phyloP scores from a whole-genome alignment of 495 filamentous ascomycete genomes.

The Penicillium alfredii region DNA sequence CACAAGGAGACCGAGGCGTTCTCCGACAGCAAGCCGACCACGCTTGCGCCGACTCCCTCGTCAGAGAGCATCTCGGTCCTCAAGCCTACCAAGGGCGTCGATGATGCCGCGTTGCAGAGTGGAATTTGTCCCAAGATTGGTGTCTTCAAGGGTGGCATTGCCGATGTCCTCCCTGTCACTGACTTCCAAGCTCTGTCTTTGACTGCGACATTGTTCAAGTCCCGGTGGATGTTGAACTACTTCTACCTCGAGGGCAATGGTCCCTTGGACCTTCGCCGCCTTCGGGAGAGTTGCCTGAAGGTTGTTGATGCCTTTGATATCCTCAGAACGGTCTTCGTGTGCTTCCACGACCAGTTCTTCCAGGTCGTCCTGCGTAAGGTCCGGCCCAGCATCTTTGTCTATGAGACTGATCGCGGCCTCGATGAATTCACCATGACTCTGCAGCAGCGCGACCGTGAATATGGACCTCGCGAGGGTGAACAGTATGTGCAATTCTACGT shows the following conservation, averaged over 20 bases:
- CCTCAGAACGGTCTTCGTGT: conserved; percentile 63
- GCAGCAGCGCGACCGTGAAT: conserved; percentile 44
- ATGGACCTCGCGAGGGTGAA: conserved; percentile 52
- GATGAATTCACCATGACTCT: conserved; percentile 46
- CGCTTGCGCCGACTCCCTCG: conserved; percentile 17
- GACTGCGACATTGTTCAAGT: conserved; percentile 49
- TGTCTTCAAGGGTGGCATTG: conserved; percentile 50
- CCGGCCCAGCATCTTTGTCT: conserved; percentile 44
- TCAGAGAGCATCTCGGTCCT: conserved; percentile 43
- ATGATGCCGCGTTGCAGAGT: conserved; percentile 39
- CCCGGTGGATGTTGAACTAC: conserved; percentile 51
- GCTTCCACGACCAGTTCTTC: conserved; percentile 48
- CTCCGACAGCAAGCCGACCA: conserved; percentile 11
- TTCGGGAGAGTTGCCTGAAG: conserved; percentile 41
- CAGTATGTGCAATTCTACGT: conserved; percentile 58
- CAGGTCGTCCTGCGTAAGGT: conserved; percentile 57
- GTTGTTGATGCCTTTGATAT: conserved; percentile 56
- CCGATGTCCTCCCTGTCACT: conserved; percentile 54
- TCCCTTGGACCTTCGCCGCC: conserved; percentile 37
- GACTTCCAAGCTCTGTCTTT: conserved; percentile 62
- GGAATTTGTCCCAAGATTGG: conserved; percentile 49
- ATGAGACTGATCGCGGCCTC: conserved; percentile 48
- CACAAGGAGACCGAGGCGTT: conserved; percentile 15
- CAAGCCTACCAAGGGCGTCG: conserved; percentile 30
- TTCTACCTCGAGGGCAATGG: conserved; percentile 51